phyloP scores from a whole-genome alignment of 139 green algal species.

The Chlorella sorokiniana region DNA sequence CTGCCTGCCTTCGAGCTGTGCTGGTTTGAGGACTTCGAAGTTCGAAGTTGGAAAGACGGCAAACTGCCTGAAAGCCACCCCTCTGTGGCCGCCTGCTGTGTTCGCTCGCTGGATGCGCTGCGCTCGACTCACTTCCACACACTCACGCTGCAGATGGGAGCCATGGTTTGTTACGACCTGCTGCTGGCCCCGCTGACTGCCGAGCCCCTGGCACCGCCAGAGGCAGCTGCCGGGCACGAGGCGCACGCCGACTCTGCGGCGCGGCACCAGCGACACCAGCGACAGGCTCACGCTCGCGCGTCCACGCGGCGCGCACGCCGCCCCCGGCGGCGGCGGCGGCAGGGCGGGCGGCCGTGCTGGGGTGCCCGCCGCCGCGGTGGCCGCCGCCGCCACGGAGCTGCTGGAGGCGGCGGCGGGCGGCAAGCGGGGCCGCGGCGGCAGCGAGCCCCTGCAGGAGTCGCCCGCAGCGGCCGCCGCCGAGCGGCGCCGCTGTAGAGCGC shows the following conservation, averaged over 20 bases:
- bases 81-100: no score
- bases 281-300: no score
- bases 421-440: not conserved
- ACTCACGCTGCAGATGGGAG: slow-evolving; percentile 33
- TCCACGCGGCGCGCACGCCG: no score
- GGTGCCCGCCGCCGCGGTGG: slow-evolving; percentile 11
- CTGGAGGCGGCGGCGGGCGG: not conserved
- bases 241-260: not conserved
- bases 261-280: not conserved
- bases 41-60: no score
- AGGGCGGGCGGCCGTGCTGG: not conserved
- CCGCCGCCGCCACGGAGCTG: slow-evolving; percentile 9
- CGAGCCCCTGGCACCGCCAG: not conserved
- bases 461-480: not conserved
- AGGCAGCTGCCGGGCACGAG: not conserved
- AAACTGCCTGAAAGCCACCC: no score
- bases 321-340: no score
- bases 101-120: no score
- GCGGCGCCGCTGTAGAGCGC: not conserved
- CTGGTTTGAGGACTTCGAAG: no score
- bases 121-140: not conserved
- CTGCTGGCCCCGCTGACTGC: slow-evolving; percentile 48
- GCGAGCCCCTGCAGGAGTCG: not conserved
- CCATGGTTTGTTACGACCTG: slow-evolving; percentile 65
- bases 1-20: not conserved